Evolutionary conservation across 305 asterid genomes (phyloP).

Genomic region (Salvia sclarea): DNA sequence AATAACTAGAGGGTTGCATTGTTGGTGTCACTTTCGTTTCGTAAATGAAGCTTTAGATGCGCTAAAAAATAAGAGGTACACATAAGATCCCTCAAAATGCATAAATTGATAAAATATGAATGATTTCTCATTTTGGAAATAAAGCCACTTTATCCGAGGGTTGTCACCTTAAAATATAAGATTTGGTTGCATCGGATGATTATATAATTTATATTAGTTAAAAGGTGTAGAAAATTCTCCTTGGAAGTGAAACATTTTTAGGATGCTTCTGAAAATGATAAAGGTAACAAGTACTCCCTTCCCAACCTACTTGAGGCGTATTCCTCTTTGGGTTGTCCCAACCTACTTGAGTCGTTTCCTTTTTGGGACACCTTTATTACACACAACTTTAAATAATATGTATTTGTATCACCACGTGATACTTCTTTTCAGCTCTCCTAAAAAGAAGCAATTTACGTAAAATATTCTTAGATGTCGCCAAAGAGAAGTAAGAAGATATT

Average conservation of each 20-base stretch:
- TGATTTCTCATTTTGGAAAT: too few relatives aligned
- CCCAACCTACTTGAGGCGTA: too few relatives aligned
- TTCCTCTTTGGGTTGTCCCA: too few relatives aligned
- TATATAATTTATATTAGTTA: too few relatives aligned
- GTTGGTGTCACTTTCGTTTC: background rate
- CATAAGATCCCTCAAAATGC: background rate
- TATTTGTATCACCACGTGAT: too few relatives aligned
- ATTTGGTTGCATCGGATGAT: too few relatives aligned
- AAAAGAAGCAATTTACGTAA: background rate
- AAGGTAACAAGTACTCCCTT: background rate
- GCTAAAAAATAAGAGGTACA: background rate
- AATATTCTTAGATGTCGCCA: background rate
- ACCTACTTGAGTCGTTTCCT: too few relatives aligned
- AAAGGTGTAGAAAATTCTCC: background rate
- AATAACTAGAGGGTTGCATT: background rate
- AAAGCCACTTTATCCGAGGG: background rate
- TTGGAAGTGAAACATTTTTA: background rate
- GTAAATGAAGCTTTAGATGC: background rate
- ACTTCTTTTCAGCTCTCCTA: too few relatives aligned
- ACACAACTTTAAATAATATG: too few relatives aligned
- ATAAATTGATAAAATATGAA: background rate
- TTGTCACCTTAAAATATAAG: background rate
- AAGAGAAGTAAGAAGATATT: background rate
- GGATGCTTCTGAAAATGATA: background rate
- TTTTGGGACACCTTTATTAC: too few relatives aligned